A percentile compares a stretch with the other conserved stretches of the same genome.
These are phyloP conservation scores for Annulohypoxylon nitens DNA, from an alignment of 495 filamentous ascomycete species.

Conservation along the genomic window DNA sequence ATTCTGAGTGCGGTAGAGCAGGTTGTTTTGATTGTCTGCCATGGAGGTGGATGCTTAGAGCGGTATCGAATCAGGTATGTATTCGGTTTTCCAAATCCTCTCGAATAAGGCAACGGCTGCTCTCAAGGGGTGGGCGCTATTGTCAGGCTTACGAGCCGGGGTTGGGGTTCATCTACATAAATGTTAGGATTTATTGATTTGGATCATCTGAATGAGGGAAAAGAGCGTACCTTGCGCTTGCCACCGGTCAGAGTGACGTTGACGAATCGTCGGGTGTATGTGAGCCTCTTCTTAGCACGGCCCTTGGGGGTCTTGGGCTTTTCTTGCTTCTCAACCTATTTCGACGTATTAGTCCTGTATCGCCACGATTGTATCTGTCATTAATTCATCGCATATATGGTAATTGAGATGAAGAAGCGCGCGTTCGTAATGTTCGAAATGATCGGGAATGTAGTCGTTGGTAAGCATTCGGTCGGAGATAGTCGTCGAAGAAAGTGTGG, in stretches of 20 bases:
- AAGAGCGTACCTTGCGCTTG: constrained; percentile 88
- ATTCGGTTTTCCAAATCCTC: constrained; percentile 44
- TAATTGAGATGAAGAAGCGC: constrained; percentile 31
- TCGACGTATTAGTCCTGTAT: constrained; percentile 23
- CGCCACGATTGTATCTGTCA: neutral
- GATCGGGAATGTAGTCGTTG: constrained; percentile 5
- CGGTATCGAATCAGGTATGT: constrained; percentile 16
- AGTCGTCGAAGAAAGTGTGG: constrained; percentile 24
- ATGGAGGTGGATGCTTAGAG: constrained; percentile 46
- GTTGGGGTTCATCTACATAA: constrained; percentile 65
- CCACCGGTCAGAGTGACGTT: constrained; percentile 99
- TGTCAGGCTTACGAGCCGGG: constrained; percentile 55
- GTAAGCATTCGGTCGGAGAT: neutral
- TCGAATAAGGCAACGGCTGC: constrained; percentile 43
- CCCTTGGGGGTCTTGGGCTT: constrained; percentile 97
- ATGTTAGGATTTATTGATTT: constrained; percentile 15
- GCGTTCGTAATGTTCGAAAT: constrained; percentile 11
- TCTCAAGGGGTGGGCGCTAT: constrained; percentile 35
- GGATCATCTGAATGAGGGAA: neutral
- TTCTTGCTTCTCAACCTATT: constrained; percentile 87
- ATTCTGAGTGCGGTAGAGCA: constrained; percentile 42
- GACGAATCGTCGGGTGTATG: constrained; percentile 98
- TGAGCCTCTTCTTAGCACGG: constrained; percentile 97
- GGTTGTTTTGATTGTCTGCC: constrained; percentile 33
- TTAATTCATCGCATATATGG: neutral